Evolutionary conservation across 768 basidiomycete genomes (phyloP).

Genomic region (Candolleomyces efflorescens): DNA sequence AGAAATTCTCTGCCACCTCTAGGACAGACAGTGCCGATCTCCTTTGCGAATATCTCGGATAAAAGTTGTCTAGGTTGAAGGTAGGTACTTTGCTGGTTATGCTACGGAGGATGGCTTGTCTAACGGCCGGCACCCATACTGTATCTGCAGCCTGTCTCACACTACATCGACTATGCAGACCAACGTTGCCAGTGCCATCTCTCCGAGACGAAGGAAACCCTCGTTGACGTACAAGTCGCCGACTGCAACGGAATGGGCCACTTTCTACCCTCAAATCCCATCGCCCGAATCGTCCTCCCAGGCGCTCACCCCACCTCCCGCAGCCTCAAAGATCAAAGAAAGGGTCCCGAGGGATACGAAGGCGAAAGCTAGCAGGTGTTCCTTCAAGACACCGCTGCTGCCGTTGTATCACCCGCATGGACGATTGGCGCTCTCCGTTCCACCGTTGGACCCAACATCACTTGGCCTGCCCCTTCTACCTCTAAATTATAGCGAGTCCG

Average conservation of each 20-base stretch:
- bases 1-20: neutral
- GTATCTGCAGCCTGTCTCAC: neutral
- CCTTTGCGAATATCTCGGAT: no score
- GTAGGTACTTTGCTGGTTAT: neutral
- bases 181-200: neutral
- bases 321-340: constrained; percentile 3
- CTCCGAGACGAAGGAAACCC: constrained; percentile 51
- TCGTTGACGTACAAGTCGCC: constrained; percentile 56
- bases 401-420: constrained; percentile 71
- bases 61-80: neutral
- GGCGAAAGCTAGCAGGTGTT: constrained; percentile 19
- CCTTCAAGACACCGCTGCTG: constrained; percentile 30
- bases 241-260: constrained; percentile 26
- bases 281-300: constrained; percentile 6
- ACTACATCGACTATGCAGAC: neutral
- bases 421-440: constrained; percentile 57
- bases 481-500: constrained; percentile 13
- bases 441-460: constrained; percentile 52
- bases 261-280: constrained; percentile 13
- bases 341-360: constrained; percentile 8
- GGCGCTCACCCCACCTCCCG: constrained; percentile 8
- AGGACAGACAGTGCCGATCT: neutral
- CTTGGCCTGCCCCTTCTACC: constrained; percentile 52
- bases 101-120: neutral
- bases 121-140: neutral